These are phyloP conservation scores for Dichomitus squalens DNA, from an alignment of 1,284 basidiomycete species.

Conservation along the genomic window DNA sequence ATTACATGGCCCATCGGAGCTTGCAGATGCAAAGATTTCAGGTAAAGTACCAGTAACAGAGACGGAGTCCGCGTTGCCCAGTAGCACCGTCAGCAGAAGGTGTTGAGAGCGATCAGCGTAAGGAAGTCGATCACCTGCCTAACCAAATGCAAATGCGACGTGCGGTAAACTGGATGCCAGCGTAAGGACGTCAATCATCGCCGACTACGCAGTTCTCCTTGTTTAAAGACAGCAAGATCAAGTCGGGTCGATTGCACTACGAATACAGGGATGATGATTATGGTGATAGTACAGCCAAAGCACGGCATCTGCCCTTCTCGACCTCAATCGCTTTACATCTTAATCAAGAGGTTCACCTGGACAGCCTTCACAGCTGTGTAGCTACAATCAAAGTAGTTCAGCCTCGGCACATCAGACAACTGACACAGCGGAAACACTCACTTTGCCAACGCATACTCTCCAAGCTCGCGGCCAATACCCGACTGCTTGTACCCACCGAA, in stretches of 20 bases:
- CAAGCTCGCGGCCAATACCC: slow-evolving; percentile 85
- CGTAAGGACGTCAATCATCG: too few relatives aligned
- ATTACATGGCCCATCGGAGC: too few relatives aligned
- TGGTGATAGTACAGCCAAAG: background rate
- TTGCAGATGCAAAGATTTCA: too few relatives aligned
- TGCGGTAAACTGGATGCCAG: too few relatives aligned
- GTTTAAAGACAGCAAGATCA: too few relatives aligned
- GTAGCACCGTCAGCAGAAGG: too few relatives aligned
- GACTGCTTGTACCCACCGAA: slow-evolving; percentile 92
- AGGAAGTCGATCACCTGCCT: too few relatives aligned
- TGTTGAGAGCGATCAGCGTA: too few relatives aligned
- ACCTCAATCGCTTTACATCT: background rate
- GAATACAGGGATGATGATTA: background rate
- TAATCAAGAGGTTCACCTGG: slow-evolving; percentile 70
- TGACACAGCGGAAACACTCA: slow-evolving; percentile 37
- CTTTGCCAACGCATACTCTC: slow-evolving; percentile 78
- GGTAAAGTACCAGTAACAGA: too few relatives aligned
- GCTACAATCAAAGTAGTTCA: slow-evolving; percentile 42
- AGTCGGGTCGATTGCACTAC: background rate
- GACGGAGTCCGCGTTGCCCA: too few relatives aligned
- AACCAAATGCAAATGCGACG: too few relatives aligned
- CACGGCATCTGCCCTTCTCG: background rate
- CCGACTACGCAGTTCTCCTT: too few relatives aligned
- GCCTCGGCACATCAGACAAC: background rate
- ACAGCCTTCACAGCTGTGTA: slow-evolving; percentile 87